Conservation (phyloP, 257 asterid genomes). For the Orobanche coerulescens region DNA sequence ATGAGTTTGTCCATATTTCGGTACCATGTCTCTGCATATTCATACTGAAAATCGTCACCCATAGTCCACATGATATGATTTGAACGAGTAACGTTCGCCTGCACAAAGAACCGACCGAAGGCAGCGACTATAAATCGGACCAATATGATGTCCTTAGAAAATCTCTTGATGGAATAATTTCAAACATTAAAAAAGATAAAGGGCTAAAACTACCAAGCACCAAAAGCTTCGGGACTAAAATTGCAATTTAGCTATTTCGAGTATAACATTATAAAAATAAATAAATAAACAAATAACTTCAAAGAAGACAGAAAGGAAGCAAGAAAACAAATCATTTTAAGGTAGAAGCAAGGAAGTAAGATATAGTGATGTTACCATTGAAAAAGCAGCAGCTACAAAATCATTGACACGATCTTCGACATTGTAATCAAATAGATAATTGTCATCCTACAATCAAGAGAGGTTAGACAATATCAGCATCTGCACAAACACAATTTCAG, state of each 20-base stretch:
- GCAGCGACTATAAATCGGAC: not conserved
- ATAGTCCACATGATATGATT: too few species aligned
- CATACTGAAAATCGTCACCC: too few species aligned
- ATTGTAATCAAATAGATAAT: conserved; percentile 69
- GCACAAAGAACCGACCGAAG: conserved; percentile 37
- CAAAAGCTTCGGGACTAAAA: too few species aligned
- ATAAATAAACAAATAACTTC: not conserved
- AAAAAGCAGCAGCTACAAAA: conserved; percentile 87
- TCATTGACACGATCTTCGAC: conserved; percentile 85
- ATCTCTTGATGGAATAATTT: too few species aligned
- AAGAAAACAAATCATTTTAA: not conserved
- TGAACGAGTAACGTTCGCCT: too few species aligned
- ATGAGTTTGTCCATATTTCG: conserved; percentile 97
- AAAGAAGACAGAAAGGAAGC: not conserved
- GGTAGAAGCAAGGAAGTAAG: not conserved
- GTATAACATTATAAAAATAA: too few species aligned
- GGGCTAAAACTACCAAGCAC: too few species aligned
- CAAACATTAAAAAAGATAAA: too few species aligned
- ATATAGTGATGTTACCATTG: conserved; percentile 40
- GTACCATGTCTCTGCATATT: too few species aligned
- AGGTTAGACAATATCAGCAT: conserved; percentile 20
- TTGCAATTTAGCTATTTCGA: too few species aligned
- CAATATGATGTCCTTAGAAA: too few species aligned
- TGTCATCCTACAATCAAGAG: conserved; percentile 56
- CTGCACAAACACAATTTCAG: conserved; percentile 15